These are phyloP conservation scores for Fusarium sp. DNA, from an alignment of 2,329 filamentous ascomycete genomes.

Conservation along the genomic window DNA sequence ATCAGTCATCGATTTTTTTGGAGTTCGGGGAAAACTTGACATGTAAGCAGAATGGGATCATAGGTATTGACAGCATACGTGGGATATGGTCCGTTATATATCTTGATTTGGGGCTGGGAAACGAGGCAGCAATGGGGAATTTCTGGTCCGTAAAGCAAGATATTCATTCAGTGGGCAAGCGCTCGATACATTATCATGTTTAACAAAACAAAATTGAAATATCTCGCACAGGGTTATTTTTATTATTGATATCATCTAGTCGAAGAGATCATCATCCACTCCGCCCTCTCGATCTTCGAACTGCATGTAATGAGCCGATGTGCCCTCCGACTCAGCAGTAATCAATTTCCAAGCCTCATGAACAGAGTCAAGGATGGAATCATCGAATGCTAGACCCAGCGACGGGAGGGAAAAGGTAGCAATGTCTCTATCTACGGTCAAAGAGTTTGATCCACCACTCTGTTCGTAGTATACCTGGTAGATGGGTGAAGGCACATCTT, in stretches of 20 bases:
- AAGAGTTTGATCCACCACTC: slow-evolving; percentile 41
- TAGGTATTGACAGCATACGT: background rate
- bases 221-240: background rate
- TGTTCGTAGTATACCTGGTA: slow-evolving; percentile 68
- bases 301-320: slow-evolving; percentile 70
- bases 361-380: slow-evolving; percentile 72
- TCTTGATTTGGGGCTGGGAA: background rate
- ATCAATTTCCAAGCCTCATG: slow-evolving; percentile 75
- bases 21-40: slow-evolving; percentile 1
- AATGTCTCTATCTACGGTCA: slow-evolving; percentile 53
- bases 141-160: background rate
- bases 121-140: background rate
- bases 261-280: slow-evolving; percentile 66
- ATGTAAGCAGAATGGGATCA: slow-evolving; percentile 9
- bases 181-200: background rate
- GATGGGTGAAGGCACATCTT: slow-evolving; percentile 48
- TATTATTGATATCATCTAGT: slow-evolving; percentile 40
- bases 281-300: slow-evolving; percentile 78
- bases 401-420: slow-evolving; percentile 67
- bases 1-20: background rate
- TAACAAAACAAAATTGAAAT: background rate
- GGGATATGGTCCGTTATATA: background rate
- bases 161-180: background rate
- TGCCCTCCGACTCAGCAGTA: slow-evolving; percentile 59
- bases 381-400: slow-evolving; percentile 78